Evolutionary conservation across 2,329 filamentous ascomycete genomes (phyloP), one percentile per base, ranked within the genome.

Genomic region (Penicillium sp.): DNA sequence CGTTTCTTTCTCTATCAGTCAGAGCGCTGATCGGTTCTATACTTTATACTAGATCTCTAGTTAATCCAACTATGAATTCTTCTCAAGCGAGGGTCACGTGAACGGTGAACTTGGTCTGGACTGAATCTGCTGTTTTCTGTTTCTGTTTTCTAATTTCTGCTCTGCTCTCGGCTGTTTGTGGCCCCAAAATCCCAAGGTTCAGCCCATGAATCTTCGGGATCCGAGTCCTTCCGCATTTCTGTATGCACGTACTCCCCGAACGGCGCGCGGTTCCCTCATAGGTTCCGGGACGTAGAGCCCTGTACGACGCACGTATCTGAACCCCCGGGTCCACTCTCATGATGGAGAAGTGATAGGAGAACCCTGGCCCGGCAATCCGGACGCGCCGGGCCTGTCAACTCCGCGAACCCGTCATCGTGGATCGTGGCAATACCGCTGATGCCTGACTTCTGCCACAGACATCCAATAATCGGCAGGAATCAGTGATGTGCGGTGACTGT

Each of bases 161-260:
- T 18, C 15, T 18, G 15, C 15, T 18, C 15, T 18, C 15, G 15
- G 32, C 15, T 43, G 40, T 37, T 25, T 27, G 25, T 9, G 47
- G 45, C 47, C 47, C 49, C 47, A 47, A 33, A 27, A 9, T 27
- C 27, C 42, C 43, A 37, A 37, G 33, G 20, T 47, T 42, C 28
- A 47, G 44, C 18, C 45, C 42, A 35, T 53, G 37, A 27, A 32
- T 9, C 33, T 20, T 32, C 33, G 38, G 53, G 49, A 54, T 59
- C 58, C 58, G 58, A 60, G 28, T 53, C 56, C 53, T 60, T 58
- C 58, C 54, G 54, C 50, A 46, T 57, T 9, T 28, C 27, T 28
- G 44, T 33, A 10, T 38, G 18, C n/a, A 33, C 33, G 27, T 25
- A 35, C 31, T 38, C 35, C 38, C 38, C 33, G 33, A 46, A 56